A percentile compares a stretch with the other conserved stretches of the same genome.
Conservation (phyloP, 768 basidiomycete genomes). For the Russula griseocarnosa region DNA sequence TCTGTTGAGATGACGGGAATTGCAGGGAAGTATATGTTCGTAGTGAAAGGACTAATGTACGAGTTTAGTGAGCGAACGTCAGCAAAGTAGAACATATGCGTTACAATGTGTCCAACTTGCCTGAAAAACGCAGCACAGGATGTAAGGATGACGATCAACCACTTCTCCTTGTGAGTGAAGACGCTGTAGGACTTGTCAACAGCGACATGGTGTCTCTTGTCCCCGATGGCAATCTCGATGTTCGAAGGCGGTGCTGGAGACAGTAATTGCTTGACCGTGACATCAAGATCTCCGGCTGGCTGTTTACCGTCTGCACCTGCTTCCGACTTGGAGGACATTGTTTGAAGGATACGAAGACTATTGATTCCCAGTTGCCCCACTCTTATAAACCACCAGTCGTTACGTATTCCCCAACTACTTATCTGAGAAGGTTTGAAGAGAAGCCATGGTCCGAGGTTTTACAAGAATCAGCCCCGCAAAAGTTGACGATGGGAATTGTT, state of each 20-base stretch:
- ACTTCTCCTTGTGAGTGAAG: slow-evolving; percentile 57
- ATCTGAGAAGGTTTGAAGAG: too few species aligned
- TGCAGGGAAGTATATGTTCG: slow-evolving; percentile 77
- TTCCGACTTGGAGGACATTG: neutral
- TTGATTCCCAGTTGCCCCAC: neutral
- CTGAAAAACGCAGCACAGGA: slow-evolving; percentile 62
- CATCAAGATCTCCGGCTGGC: neutral
- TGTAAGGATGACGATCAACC: slow-evolving; percentile 60
- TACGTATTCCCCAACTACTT: neutral
- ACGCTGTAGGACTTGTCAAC: slow-evolving; percentile 42
- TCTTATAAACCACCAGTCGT: neutral
- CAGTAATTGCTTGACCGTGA: neutral
- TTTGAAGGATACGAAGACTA: neutral
- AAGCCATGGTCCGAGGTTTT: neutral
- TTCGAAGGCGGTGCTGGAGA: neutral
- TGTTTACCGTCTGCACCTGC: too few species aligned
- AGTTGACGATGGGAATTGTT: too few species aligned
- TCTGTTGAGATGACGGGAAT: slow-evolving; percentile 61
- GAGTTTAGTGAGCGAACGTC: neutral
- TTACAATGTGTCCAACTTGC: slow-evolving; percentile 32
- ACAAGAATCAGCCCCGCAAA: too few species aligned
- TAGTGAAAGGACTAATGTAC: slow-evolving; percentile 57
- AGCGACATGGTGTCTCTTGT: slow-evolving; percentile 26
- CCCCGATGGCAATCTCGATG: neutral
- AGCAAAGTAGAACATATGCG: neutral